phyloP scores from a whole-genome alignment of 2,329 filamentous ascomycete species.

The Botrytis sinoallii region DNA sequence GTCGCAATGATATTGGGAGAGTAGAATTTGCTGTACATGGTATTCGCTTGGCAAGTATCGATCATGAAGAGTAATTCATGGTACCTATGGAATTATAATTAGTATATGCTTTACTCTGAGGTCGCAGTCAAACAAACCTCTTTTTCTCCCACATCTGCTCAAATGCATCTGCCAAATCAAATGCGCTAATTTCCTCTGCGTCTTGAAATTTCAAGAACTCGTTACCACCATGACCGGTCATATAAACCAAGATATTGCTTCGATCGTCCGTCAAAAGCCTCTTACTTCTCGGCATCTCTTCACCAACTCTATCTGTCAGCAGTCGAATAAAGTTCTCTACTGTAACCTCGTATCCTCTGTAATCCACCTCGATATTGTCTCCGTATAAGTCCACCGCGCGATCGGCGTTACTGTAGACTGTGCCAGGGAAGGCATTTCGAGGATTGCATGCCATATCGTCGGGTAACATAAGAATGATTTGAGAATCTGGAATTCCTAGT shows the following conservation, averaged over 20 bases:
- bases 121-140: constrained; percentile 49
- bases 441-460: constrained; percentile 99
- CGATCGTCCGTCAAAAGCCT: constrained; percentile 89
- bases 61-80: constrained; percentile 99
- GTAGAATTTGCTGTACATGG: constrained; percentile 98
- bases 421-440: constrained; percentile 94
- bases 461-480: constrained; percentile 99
- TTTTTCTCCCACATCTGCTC: constrained; percentile 99
- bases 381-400: constrained; percentile 94
- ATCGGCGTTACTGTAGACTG: constrained; percentile 97
- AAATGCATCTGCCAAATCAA: constrained; percentile 94
- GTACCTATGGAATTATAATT: constrained; percentile 54
- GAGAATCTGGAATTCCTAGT: constrained; percentile 93
- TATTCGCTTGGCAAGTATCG: constrained; percentile 98
- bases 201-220: constrained; percentile 99
- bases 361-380: constrained; percentile 98
- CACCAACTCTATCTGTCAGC: constrained; percentile 88
- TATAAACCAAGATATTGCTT: constrained; percentile 97
- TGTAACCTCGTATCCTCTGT: constrained; percentile 95
- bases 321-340: constrained; percentile 98
- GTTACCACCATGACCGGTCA: constrained; percentile 97
- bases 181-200: constrained; percentile 93
- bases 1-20: constrained; percentile 98
- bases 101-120: not conserved
- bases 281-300: constrained; percentile 94